Evolutionary conservation across 306 rosid species (phyloP).

Genomic region (Phaseolus lunatus): DNA sequence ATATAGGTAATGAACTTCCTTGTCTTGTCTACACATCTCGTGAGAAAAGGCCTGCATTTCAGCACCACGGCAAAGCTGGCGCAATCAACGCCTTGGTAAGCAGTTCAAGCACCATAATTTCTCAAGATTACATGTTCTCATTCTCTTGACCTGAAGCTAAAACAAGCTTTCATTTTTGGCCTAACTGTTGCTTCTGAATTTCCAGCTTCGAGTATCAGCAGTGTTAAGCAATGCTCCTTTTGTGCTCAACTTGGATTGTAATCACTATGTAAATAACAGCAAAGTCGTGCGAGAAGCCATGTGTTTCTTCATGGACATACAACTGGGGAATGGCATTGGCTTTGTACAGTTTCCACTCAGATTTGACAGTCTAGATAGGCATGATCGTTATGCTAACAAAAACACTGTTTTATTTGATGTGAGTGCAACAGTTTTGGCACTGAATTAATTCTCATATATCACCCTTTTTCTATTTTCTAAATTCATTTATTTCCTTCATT

Average conservation of each 20-base stretch:
- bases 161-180: not conserved
- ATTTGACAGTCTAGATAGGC: slow-evolving; percentile 87
- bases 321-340: slow-evolving; percentile 78
- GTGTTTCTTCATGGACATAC: slow-evolving; percentile 98
- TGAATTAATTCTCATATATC: slow-evolving; percentile 15
- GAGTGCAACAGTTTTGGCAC: slow-evolving; percentile 34
- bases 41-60: slow-evolving; percentile 95
- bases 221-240: slow-evolving; percentile 94
- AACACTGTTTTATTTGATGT: slow-evolving; percentile 94
- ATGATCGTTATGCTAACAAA: slow-evolving; percentile 94
- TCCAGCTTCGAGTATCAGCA: slow-evolving; percentile 92
- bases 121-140: slow-evolving; percentile 27
- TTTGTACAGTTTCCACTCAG: slow-evolving; percentile 95
- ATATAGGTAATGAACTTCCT: slow-evolving; percentile 86
- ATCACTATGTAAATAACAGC: slow-evolving; percentile 91
- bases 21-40: slow-evolving; percentile 94
- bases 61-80: slow-evolving; percentile 92
- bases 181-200: slow-evolving; percentile 31
- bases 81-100: slow-evolving; percentile 93
- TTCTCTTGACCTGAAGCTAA: slow-evolving; percentile 14
- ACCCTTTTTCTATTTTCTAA: not conserved
- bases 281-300: slow-evolving; percentile 84
- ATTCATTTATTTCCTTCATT: slow-evolving; percentile 10
- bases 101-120: slow-evolving; percentile 37
- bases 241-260: slow-evolving; percentile 94